phyloP scores from a whole-genome alignment of 768 basidiomycete genomes.

The Tulasnella sp. region DNA sequence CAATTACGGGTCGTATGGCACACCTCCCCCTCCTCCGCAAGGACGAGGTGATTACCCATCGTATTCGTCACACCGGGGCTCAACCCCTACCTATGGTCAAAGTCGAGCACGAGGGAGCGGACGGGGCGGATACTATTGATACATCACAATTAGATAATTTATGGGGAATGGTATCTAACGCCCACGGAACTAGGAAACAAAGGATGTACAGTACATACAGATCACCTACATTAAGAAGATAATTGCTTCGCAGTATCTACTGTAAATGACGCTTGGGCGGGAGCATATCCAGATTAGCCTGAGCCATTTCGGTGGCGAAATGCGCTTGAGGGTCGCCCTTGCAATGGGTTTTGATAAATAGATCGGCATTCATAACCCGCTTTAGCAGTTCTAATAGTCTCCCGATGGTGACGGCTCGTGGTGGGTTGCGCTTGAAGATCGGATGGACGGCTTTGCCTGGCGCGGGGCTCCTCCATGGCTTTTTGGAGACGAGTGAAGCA shows the following conservation, averaged over 20 bases:
- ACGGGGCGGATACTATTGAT: constrained; percentile 21
- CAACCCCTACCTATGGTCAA: neutral
- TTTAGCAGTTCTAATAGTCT: neutral
- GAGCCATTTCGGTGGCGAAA: neutral
- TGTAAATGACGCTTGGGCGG: constrained; percentile 20
- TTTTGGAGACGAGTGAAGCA: neutral
- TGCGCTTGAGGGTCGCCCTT: neutral
- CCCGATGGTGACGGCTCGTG: neutral
- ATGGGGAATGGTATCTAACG: neutral
- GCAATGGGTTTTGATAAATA: neutral
- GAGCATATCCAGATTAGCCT: constrained; percentile 1
- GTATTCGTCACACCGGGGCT: neutral
- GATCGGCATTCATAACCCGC: neutral
- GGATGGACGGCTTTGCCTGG: neutral
- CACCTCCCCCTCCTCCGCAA: neutral
- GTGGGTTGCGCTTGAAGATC: neutral
- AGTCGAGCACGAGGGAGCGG: constrained; percentile 19
- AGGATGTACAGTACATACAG: neutral
- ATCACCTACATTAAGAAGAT: neutral
- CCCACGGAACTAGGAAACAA: neutral
- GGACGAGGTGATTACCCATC: neutral
- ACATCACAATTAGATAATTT: constrained; percentile 1
- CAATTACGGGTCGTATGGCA: neutral
- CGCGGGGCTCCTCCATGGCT: too few species aligned
- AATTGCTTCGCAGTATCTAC: neutral